Evolutionary conservation across 345 rosid species (phyloP).

Genomic region (Heritiera fomes): DNA sequence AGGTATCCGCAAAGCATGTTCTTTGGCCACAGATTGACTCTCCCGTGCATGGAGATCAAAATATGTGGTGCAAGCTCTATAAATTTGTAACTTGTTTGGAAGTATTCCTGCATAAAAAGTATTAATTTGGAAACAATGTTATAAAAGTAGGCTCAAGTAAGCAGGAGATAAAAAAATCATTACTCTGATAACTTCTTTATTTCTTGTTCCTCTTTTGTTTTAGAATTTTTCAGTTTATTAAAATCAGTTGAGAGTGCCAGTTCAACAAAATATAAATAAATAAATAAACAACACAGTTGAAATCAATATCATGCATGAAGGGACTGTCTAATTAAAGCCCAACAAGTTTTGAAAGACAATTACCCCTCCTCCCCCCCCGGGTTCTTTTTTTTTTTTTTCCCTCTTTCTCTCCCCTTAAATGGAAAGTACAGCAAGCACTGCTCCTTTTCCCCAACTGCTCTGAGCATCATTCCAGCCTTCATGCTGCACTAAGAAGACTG

Average conservation of each 20-base stretch:
- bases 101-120: conserved; percentile 64
- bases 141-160: not conserved
- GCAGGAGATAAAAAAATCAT: not conserved
- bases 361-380: too few species aligned
- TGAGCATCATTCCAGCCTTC: not conserved
- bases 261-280: not conserved
- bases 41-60: conserved; percentile 93
- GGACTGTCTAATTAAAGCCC: not conserved
- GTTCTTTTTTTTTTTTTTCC: too few species aligned
- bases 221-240: not conserved
- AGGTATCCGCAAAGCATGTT: conserved; percentile 83
- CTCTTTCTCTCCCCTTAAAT: too few species aligned
- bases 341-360: too few species aligned
- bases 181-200: not conserved
- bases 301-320: not conserved
- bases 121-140: conserved; percentile 1
- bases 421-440: too few species aligned
- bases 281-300: not conserved
- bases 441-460: not conserved
- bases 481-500: not conserved
- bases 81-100: conserved; percentile 74
- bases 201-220: not conserved
- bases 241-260: not conserved
- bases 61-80: conserved; percentile 82
- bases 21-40: conserved; percentile 87